A percentile compares a stretch with the other conserved stretches of the same genome.
Conservation (phyloP, 192 early-diverging fungal species). For the Coemansia sp. region DNA sequence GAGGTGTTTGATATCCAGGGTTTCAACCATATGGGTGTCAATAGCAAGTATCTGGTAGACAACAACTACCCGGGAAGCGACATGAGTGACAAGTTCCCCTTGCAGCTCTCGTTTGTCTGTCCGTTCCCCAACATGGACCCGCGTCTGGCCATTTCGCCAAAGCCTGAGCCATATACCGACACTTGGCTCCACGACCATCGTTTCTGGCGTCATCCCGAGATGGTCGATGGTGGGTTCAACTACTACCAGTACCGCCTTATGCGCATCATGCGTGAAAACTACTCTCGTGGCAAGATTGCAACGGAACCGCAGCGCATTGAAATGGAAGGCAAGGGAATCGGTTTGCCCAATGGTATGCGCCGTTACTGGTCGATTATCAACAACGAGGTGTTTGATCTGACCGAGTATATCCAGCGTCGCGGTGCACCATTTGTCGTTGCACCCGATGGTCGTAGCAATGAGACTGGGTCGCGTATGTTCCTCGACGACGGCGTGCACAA, state of each 20-base stretch:
- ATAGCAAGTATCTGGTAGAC: conserved; percentile 42
- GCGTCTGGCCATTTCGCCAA: conserved; percentile 50
- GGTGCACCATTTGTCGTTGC: conserved; percentile 50
- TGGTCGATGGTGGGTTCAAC: conserved; percentile 50
- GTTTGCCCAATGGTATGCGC: conserved; percentile 39
- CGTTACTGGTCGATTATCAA: conserved; percentile 64
- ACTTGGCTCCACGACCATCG: conserved; percentile 69
- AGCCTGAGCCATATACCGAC: conserved; percentile 57
- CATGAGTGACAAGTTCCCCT: conserved; percentile 64
- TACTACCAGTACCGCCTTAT: conserved; percentile 65
- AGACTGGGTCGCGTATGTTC: conserved; percentile 54
- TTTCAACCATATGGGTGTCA: conserved; percentile 57
- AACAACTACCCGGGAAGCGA: conserved; percentile 67
- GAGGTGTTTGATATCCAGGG: conserved; percentile 75
- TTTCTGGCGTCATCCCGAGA: conserved; percentile 53
- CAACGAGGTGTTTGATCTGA: conserved; percentile 69
- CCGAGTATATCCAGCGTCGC: conserved; percentile 59
- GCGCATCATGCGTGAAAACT: conserved; percentile 61
- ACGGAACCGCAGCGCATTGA: conserved; percentile 56
- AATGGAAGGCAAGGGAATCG: conserved; percentile 51
- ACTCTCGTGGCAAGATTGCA: conserved; percentile 64
- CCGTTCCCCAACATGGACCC: conserved; percentile 54
- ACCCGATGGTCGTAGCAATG: conserved; percentile 41
- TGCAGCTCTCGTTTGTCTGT: conserved; percentile 58
- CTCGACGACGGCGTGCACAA: conserved; percentile 58